Percentiles rank a stretch among this genome's conserved stretches.
Conservation (phyloP, 2,329 filamentous ascomycete genomes). For the Neofusicoccum parvum region DNA sequence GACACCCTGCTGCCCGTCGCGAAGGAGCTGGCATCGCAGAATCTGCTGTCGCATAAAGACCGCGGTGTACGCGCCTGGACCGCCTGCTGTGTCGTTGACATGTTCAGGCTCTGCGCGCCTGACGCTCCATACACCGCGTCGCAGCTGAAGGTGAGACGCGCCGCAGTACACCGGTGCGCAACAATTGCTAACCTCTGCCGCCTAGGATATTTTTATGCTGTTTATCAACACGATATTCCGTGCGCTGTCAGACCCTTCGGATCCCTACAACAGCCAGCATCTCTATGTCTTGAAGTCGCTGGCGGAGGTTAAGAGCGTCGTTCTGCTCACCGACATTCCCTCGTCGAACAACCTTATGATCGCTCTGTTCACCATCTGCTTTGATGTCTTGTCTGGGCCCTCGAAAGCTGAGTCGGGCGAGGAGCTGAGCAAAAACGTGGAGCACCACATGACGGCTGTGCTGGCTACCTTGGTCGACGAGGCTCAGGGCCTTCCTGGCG, state of each 20-base stretch:
- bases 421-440: slow-evolving; percentile 86
- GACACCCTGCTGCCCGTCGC: slow-evolving; percentile 83
- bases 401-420: slow-evolving; percentile 76
- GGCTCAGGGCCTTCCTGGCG: slow-evolving; percentile 71
- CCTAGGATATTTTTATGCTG: slow-evolving; percentile 86
- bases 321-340: slow-evolving; percentile 85
- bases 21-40: slow-evolving; percentile 78
- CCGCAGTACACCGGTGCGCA: neutral
- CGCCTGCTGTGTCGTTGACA: slow-evolving; percentile 87
- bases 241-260: slow-evolving; percentile 79
- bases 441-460: slow-evolving; percentile 87
- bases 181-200: slow-evolving; percentile 12
- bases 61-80: slow-evolving; percentile 88
- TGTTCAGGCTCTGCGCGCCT: slow-evolving; percentile 88
- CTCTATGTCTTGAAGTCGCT: slow-evolving; percentile 88
- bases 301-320: slow-evolving; percentile 90
- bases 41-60: slow-evolving; percentile 88
- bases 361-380: slow-evolving; percentile 82
- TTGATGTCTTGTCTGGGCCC: slow-evolving; percentile 84
- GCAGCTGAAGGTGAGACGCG: slow-evolving; percentile 75
- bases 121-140: slow-evolving; percentile 90
- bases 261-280: slow-evolving; percentile 91
- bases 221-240: slow-evolving; percentile 84
- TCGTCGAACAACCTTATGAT: slow-evolving; percentile 75
- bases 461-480: slow-evolving; percentile 87